Evolutionary conservation across 2,329 filamentous ascomycete species (phyloP), one percentile per base, ranked within the genome.

Genomic region (Fusarium temperatum): DNA sequence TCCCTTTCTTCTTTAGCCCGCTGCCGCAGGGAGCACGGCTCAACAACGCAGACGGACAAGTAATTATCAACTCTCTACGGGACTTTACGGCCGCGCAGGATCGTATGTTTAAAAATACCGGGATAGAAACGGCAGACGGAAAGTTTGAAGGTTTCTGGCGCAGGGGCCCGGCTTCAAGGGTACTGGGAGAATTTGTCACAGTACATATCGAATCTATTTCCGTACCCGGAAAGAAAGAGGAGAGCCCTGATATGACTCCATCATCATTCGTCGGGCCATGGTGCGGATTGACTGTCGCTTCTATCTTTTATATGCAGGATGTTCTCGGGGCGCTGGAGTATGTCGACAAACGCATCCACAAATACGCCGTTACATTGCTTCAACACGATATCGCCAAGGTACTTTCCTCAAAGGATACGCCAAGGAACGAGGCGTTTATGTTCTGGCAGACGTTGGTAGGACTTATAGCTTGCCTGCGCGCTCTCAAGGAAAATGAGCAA

Each of bases 101-200:
- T 5, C 8, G 11, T 5, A 11, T 47, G 3, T 24, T 24, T 0
- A 18, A 12, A 13, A 12, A 14, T 2, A n/a, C 36, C 1, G 30
- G 26, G 5, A 5, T 1, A 8, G 35, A 54, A 8, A 28, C 59
- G 3, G 8, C 39, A 1, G 56, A 65, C 4, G 44, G 15, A 8
- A 63, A 14, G 4, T 69, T 69, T 8, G 59, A 70, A 6, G 26
- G 28, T 0, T 70, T 70, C 12, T 70, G 66, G 67, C 63, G 53
- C 9, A 32, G 13, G 13, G 66, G 65, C 0, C 50, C 57, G 0
- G 66, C 66, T 0, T 69, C 66, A 1, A 56, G 66, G 5, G 15
- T 64, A 3, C 1, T 69, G 0, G 65, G 38, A 4, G 66, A 63
- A 24, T 69, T 30, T 53, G 66, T 69, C 1, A 55, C 44, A 3